Conservation (phyloP, 805 yeast genomes). For the Pichia pseudocactophila region DNA sequence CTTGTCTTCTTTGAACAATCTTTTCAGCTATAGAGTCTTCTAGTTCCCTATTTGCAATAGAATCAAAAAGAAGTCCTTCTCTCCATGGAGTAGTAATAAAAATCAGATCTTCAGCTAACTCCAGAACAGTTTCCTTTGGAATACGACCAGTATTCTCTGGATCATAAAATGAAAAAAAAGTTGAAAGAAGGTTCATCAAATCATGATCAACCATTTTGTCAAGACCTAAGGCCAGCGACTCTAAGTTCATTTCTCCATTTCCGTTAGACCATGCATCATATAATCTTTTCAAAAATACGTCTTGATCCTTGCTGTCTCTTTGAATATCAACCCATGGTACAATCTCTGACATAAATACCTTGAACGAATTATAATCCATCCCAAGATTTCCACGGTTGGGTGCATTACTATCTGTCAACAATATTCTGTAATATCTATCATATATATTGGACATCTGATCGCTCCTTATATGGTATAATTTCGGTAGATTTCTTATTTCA, state of each 20-base stretch:
- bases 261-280: constrained; percentile 64
- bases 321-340: constrained; percentile 62
- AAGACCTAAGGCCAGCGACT: constrained; percentile 65
- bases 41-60: constrained; percentile 50
- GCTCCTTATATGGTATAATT: constrained; percentile 48
- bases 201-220: constrained; percentile 63
- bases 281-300: constrained; percentile 50
- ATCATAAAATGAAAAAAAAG: constrained; percentile 73
- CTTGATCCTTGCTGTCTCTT: constrained; percentile 25
- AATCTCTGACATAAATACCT: constrained; percentile 65
- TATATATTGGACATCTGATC: constrained; percentile 64
- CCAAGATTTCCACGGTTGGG: constrained; percentile 57
- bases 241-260: constrained; percentile 52
- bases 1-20: constrained; percentile 35
- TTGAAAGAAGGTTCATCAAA: constrained; percentile 67
- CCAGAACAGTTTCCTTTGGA: constrained; percentile 70
- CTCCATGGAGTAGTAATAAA: constrained; percentile 82
- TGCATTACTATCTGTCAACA: constrained; percentile 50
- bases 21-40: constrained; percentile 62
- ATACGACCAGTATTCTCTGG: constrained; percentile 48
- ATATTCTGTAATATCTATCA: constrained; percentile 73
- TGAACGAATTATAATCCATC: constrained; percentile 68
- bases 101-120: constrained; percentile 79
- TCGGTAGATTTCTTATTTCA: constrained; percentile 78
- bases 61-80: constrained; percentile 59